Evolutionary conservation across 495 filamentous ascomycete species (phyloP).

Genomic region (Talaromyces ruber): DNA sequence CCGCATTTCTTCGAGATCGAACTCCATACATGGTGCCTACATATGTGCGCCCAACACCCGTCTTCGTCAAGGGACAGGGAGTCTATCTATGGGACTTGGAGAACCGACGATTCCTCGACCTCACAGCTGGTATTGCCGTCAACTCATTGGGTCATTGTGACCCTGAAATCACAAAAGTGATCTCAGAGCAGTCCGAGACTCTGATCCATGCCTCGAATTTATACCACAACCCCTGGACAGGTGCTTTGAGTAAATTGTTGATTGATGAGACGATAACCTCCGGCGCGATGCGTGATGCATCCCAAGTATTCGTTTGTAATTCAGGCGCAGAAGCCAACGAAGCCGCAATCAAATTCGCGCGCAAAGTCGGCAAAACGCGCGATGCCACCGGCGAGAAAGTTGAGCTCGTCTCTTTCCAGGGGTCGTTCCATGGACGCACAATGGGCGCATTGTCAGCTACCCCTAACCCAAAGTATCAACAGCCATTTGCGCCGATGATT

Average conservation of each 20-base stretch:
- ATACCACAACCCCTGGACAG: slow-evolving; percentile 93
- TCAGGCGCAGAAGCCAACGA: slow-evolving; percentile 94
- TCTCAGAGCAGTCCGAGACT: slow-evolving; percentile 69
- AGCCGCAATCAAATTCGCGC: slow-evolving; percentile 91
- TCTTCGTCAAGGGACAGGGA: slow-evolving; percentile 82
- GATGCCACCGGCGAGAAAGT: slow-evolving; percentile 65
- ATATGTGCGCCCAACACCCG: slow-evolving; percentile 81
- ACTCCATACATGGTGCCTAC: slow-evolving; percentile 88
- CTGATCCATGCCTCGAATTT: slow-evolving; percentile 89
- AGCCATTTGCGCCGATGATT: slow-evolving; percentile 89
- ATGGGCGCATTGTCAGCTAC: slow-evolving; percentile 90
- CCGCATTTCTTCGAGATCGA: slow-evolving; percentile 62
- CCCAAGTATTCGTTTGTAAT: slow-evolving; percentile 89
- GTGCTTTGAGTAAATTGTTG: slow-evolving; percentile 76
- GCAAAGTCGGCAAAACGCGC: slow-evolving; percentile 72
- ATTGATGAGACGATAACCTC: slow-evolving; percentile 64
- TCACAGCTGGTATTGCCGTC: slow-evolving; percentile 93
- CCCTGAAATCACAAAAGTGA: slow-evolving; percentile 55
- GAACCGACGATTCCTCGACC: slow-evolving; percentile 81
- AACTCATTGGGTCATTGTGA: slow-evolving; percentile 88
- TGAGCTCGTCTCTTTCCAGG: slow-evolving; percentile 81
- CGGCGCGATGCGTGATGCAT: slow-evolving; percentile 71
- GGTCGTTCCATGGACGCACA: slow-evolving; percentile 92
- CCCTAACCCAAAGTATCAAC: slow-evolving; percentile 97
- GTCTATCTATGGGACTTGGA: slow-evolving; percentile 86